A percentile compares a stretch with the other conserved stretches of the same genome.
These are phyloP conservation scores for Forsythia viridissima DNA, from an alignment of 257 asterid genomes.

Conservation along the genomic window DNA sequence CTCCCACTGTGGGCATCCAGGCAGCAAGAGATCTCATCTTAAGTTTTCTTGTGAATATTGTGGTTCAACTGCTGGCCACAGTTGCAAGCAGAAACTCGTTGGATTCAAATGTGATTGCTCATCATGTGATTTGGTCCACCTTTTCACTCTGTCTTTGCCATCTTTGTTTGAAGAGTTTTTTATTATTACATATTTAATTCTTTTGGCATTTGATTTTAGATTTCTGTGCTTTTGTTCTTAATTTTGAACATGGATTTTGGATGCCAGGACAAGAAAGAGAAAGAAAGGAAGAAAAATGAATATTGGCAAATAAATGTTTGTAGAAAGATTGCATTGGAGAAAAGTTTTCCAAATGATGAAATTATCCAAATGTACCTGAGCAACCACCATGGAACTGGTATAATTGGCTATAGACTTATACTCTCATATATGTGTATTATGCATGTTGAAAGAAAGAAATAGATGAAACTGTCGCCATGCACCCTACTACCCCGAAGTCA, in stretches of 20 bases:
- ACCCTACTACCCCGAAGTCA: background rate
- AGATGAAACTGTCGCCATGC: background rate
- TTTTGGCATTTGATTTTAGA: background rate
- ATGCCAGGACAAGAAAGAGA: slow-evolving; percentile 68
- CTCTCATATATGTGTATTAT: background rate
- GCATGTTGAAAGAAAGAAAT: slow-evolving; percentile 1
- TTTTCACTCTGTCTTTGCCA: slow-evolving; percentile 10
- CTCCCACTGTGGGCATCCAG: slow-evolving; percentile 93
- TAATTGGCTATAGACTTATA: slow-evolving; percentile 16
- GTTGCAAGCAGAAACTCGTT: slow-evolving; percentile 59
- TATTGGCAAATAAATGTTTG: slow-evolving; percentile 73
- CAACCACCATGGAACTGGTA: slow-evolving; percentile 54
- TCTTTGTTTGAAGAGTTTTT: background rate
- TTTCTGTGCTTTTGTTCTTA: slow-evolving; percentile 21
- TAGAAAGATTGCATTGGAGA: slow-evolving; percentile 65
- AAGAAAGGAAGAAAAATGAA: slow-evolving; percentile 55
- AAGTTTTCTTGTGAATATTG: slow-evolving; percentile 70
- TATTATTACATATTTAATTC: background rate
- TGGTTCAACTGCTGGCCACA: slow-evolving; percentile 47
- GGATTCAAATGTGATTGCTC: slow-evolving; percentile 80
- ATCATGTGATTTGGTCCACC: slow-evolving; percentile 64
- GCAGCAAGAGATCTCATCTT: slow-evolving; percentile 78
- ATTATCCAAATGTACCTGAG: slow-evolving; percentile 70
- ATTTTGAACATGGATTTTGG: slow-evolving; percentile 18
- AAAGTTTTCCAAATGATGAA: slow-evolving; percentile 66